phyloP scores from a whole-genome alignment of 495 filamentous ascomycete genomes.

The Lindgomyces ingoldianus region DNA sequence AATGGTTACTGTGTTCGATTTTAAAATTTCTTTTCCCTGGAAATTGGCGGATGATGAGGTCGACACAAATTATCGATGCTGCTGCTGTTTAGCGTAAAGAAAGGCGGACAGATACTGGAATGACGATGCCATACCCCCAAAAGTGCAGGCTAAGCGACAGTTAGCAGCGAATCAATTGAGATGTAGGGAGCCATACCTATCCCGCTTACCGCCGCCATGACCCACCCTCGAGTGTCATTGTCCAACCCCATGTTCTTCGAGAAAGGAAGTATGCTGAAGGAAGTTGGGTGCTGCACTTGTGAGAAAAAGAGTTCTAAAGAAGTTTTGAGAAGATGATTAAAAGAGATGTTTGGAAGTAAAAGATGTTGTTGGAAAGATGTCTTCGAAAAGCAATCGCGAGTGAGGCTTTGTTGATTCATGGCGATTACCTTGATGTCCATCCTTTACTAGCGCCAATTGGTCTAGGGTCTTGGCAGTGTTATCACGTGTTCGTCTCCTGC shows the following conservation, averaged over 20 bases:
- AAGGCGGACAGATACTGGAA: neutral
- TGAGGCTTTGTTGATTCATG: neutral
- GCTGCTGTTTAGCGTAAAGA: conserved; percentile 47
- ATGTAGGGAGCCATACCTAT: conserved; percentile 54
- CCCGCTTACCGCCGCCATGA: conserved; percentile 84
- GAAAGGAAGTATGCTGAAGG: conserved; percentile 6
- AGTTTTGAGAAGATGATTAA: neutral
- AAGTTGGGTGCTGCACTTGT: neutral
- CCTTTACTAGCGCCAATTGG: neutral
- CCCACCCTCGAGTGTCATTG: conserved; percentile 92
- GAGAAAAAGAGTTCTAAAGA: neutral
- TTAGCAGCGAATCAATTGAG: conserved; percentile 6
- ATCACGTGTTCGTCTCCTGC: too few relatives aligned
- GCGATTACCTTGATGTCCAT: conserved; percentile 12
- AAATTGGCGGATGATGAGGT: conserved; percentile 69
- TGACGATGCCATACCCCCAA: conserved; percentile 20
- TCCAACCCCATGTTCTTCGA: conserved; percentile 51
- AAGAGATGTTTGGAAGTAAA: neutral
- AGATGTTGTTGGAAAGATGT: neutral
- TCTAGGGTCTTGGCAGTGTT: neutral
- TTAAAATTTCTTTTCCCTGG: conserved; percentile 74
- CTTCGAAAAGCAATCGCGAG: neutral
- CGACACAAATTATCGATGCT: conserved; percentile 82
- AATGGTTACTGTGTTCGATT: conserved; percentile 85
- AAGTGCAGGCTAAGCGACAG: conserved; percentile 24